Evolutionary conservation across 495 filamentous ascomycete species (phyloP).

Genomic region (Lasiosphaeriaceae sp.): DNA sequence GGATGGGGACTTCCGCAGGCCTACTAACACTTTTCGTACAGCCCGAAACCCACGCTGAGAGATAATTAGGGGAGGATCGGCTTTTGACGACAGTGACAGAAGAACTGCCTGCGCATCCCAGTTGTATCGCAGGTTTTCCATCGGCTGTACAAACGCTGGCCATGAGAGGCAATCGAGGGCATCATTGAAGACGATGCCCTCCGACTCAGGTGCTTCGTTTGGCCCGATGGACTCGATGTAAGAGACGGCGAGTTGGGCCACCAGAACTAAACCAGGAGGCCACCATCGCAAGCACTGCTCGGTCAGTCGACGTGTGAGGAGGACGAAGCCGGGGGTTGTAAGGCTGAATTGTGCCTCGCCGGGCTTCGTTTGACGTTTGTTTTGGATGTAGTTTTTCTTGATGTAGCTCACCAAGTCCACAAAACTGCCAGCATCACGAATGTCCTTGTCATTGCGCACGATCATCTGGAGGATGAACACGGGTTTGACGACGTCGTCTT

Average conservation of each 20-base stretch:
- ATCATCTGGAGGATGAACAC: slow-evolving; percentile 35
- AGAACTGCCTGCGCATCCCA: slow-evolving; percentile 45
- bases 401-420: slow-evolving; percentile 30
- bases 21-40: slow-evolving; percentile 36
- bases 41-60: slow-evolving; percentile 33
- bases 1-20: slow-evolving; percentile 30
- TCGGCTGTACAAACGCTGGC: slow-evolving; percentile 22
- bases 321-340: slow-evolving; percentile 17
- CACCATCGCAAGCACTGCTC: slow-evolving; percentile 28
- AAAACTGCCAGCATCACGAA: slow-evolving; percentile 25
- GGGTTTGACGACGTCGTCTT: slow-evolving; percentile 31
- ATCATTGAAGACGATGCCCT: slow-evolving; percentile 33
- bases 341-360: neutral
- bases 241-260: slow-evolving; percentile 29
- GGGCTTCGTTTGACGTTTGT: neutral
- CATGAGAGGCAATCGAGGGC: slow-evolving; percentile 29
- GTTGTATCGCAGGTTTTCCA: slow-evolving; percentile 33
- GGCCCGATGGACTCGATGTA: slow-evolving; percentile 31
- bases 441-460: slow-evolving; percentile 26
- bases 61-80: slow-evolving; percentile 34
- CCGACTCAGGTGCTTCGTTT: slow-evolving; percentile 16
- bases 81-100: slow-evolving; percentile 30
- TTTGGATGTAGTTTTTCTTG: slow-evolving; percentile 24
- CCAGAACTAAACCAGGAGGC: slow-evolving; percentile 29
- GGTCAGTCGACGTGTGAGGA: slow-evolving; percentile 30